Evolutionary conservation across 805 yeast species (phyloP).

Genomic region (Tetrapisispora fleetii): DNA sequence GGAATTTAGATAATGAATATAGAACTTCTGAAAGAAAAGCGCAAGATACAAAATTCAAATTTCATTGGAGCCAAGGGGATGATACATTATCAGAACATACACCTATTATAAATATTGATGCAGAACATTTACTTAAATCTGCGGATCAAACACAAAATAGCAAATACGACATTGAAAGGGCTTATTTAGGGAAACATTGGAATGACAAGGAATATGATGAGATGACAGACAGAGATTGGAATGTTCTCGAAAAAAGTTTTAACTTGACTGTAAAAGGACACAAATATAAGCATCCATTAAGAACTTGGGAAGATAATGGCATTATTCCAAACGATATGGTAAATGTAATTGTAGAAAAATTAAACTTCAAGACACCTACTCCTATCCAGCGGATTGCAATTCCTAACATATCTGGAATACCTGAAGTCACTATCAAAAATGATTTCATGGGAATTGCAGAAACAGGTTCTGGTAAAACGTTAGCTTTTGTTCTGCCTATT

Average conservation of each 20-base stretch:
- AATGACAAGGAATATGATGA: slow-evolving; percentile 46
- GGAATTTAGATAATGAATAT: not conserved
- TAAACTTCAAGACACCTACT: slow-evolving; percentile 60
- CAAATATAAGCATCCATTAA: slow-evolving; percentile 42
- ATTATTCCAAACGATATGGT: slow-evolving; percentile 36
- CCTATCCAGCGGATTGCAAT: slow-evolving; percentile 87
- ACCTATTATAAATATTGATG: slow-evolving; percentile 31
- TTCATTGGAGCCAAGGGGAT: slow-evolving; percentile 60
- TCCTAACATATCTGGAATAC: slow-evolving; percentile 43
- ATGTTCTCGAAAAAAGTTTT: slow-evolving; percentile 72
- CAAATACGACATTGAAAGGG: slow-evolving; percentile 8
- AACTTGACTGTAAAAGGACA: slow-evolving; percentile 48
- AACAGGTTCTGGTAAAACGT: slow-evolving; percentile 93
- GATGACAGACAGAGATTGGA: slow-evolving; percentile 85
- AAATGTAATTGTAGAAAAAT: slow-evolving; percentile 28
- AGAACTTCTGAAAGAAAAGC: not conserved
- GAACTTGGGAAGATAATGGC: slow-evolving; percentile 61
- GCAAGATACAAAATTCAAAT: slow-evolving; percentile 36
- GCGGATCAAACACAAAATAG: slow-evolving; percentile 5
- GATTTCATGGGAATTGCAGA: slow-evolving; percentile 89
- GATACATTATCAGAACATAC: slow-evolving; percentile 46
- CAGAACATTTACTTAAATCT: slow-evolving; percentile 9
- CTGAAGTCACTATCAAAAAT: slow-evolving; percentile 23
- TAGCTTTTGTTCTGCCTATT: slow-evolving; percentile 71
- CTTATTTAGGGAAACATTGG: slow-evolving; percentile 43